Conservation (phyloP, 2,329 filamentous ascomycete species). For the Aspergillus chevalieri region DNA sequence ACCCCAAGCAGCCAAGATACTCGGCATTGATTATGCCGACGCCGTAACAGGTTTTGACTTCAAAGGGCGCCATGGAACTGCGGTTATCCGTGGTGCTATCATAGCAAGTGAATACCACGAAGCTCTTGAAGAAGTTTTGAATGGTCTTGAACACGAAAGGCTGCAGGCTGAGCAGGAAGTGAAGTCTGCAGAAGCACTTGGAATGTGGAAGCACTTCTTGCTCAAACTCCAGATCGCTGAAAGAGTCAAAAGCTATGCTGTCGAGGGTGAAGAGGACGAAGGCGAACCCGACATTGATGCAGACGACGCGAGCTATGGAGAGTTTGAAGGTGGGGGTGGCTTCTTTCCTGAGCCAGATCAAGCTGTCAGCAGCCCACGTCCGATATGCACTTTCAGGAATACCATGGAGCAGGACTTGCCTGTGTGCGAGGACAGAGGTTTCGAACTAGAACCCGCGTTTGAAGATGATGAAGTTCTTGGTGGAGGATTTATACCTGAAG, state of each 20-base stretch:
- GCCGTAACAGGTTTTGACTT: conserved; percentile 89
- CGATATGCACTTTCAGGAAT: background rate
- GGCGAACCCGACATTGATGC: conserved; percentile 33
- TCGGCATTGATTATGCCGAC: conserved; percentile 80
- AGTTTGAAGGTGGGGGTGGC: conserved; percentile 27
- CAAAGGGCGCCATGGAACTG: conserved; percentile 76
- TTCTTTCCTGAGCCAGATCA: conserved; percentile 32
- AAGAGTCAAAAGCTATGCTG: conserved; percentile 57
- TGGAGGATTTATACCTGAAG: conserved; percentile 17
- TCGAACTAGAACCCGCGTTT: background rate
- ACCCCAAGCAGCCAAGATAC: conserved; percentile 63
- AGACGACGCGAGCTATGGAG: conserved; percentile 19
- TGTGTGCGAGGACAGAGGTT: background rate
- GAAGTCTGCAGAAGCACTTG: conserved; percentile 45
- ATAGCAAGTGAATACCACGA: conserved; percentile 66
- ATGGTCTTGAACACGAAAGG: conserved; percentile 60
- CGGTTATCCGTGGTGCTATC: conserved; percentile 71
- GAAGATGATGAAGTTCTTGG: conserved; percentile 8
- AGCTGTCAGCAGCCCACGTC: conserved; percentile 3
- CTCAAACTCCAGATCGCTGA: conserved; percentile 64
- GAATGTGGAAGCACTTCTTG: conserved; percentile 55
- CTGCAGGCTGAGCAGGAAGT: conserved; percentile 56
- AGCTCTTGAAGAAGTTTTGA: conserved; percentile 64
- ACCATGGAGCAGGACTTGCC: too few species aligned
- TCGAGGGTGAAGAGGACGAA: conserved; percentile 29